Evolutionary conservation across 257 asterid genomes (phyloP).

Genomic region (Nemophila menziesii): DNA sequence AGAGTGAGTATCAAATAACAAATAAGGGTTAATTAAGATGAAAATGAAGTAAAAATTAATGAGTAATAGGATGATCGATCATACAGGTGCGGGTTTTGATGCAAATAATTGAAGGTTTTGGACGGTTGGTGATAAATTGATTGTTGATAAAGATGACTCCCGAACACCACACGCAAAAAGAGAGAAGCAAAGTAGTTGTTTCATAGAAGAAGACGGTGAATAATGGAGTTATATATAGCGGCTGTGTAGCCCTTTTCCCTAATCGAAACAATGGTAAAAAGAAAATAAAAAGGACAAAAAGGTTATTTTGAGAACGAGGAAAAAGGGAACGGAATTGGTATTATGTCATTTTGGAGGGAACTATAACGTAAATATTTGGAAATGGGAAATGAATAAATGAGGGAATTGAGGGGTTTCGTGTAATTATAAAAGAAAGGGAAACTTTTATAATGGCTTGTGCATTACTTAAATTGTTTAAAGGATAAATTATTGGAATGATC

Average conservation of each 20-base stretch:
- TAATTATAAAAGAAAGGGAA: too few relatives aligned
- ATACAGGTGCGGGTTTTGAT: not conserved
- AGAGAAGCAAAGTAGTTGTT: not conserved
- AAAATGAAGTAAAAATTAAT: too few relatives aligned
- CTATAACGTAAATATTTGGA: too few relatives aligned
- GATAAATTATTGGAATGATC: too few relatives aligned
- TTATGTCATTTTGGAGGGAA: too few relatives aligned
- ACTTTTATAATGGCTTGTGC: too few relatives aligned
- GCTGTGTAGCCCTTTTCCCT: not conserved
- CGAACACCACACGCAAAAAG: not conserved
- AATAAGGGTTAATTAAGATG: not conserved
- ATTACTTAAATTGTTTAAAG: too few relatives aligned
- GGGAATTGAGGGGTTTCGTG: too few relatives aligned
- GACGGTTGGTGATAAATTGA: not conserved
- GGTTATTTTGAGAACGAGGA: not conserved
- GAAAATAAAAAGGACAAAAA: too few relatives aligned
- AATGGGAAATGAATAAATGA: not conserved
- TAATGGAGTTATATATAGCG: not conserved
- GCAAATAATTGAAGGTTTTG: not conserved
- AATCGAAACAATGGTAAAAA: not conserved
- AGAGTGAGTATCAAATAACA: not conserved
- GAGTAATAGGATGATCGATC: not conserved
- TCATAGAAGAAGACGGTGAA: not conserved
- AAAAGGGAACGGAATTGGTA: too few relatives aligned
- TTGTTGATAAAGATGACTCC: not conserved